Percentiles rank a stretch among this genome's conserved stretches.
Conservation (phyloP, 257 asterid genomes). For the Verbena officinalis region DNA sequence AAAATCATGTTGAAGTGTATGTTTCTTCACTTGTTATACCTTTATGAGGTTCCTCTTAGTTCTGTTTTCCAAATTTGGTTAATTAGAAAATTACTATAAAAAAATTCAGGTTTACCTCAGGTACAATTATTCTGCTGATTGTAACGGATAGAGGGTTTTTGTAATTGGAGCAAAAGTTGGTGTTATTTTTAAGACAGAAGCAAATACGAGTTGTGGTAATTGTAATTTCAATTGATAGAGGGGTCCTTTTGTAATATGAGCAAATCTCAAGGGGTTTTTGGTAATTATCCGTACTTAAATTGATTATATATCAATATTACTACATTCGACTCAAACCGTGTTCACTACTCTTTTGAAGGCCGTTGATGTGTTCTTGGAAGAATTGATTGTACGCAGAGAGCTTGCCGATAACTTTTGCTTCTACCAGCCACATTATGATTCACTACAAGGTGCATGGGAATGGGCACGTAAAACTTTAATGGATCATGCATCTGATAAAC, state of each 20-base stretch:
- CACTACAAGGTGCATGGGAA: constrained; percentile 93
- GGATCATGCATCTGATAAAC: constrained; percentile 86
- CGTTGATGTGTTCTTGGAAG: constrained; percentile 85
- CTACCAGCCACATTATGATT: constrained; percentile 91
- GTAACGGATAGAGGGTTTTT: too few relatives aligned
- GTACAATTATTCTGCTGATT: too few relatives aligned
- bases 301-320: not conserved
- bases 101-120: too few relatives aligned
- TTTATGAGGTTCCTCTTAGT: constrained; percentile 2
- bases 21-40: constrained; percentile 1
- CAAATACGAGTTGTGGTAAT: too few relatives aligned
- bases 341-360: constrained; percentile 57
- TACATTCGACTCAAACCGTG: constrained; percentile 21
- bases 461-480: constrained; percentile 93
- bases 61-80: not conserved
- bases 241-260: too few relatives aligned
- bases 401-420: constrained; percentile 97
- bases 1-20: not conserved
- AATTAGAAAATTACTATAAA: not conserved
- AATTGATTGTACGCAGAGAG: constrained; percentile 88
- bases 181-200: too few relatives aligned
- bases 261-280: too few relatives aligned
- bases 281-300: too few relatives aligned
- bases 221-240: too few relatives aligned
- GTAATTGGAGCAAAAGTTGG: too few relatives aligned